phyloP scores from a whole-genome alignment of 2,329 filamentous ascomycete species.

The Ceratocystis cubensis region DNA sequence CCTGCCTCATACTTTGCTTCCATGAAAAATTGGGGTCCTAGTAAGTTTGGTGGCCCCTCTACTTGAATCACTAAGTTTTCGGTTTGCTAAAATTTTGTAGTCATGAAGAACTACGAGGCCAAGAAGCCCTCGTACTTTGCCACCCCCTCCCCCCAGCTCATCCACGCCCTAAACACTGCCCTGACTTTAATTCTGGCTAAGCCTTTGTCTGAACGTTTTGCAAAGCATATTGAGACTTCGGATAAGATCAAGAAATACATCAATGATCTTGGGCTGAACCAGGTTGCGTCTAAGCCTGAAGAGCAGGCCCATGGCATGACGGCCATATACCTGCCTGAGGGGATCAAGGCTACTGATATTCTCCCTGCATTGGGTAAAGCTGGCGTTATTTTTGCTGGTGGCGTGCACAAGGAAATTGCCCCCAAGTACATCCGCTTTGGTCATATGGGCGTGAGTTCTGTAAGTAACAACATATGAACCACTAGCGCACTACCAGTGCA shows the following conservation, averaged over 20 bases:
- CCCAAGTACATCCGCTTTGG: constrained; percentile 90
- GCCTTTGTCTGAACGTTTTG: constrained; percentile 72
- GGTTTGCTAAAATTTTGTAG: constrained; percentile 30
- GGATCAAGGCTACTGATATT: constrained; percentile 65
- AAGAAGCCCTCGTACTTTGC: constrained; percentile 98
- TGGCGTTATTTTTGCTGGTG: constrained; percentile 87
- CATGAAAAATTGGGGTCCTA: constrained; percentile 94
- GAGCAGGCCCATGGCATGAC: constrained; percentile 98
- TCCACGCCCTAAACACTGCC: constrained; percentile 83
- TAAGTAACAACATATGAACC: constrained; percentile 32
- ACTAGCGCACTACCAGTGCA: too few relatives aligned
- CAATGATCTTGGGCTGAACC: constrained; percentile 67
- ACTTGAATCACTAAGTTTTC: constrained; percentile 12
- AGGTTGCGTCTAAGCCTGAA: constrained; percentile 71
- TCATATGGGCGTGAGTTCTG: constrained; percentile 91
- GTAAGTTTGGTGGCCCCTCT: constrained; percentile 35
- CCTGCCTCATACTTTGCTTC: constrained; percentile 87
- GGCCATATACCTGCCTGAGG: constrained; percentile 86
- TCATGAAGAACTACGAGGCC: constrained; percentile 98
- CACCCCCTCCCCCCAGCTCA: constrained; percentile 84
- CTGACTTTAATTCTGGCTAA: constrained; percentile 73
- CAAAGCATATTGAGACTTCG: constrained; percentile 63
- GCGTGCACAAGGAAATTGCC: constrained; percentile 90
- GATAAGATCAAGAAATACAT: constrained; percentile 79
- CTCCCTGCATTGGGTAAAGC: constrained; percentile 74